Base-by-base conservation (phyloP, 352 stramenopile species). In the Globisporangium echinulatum region DNA sequence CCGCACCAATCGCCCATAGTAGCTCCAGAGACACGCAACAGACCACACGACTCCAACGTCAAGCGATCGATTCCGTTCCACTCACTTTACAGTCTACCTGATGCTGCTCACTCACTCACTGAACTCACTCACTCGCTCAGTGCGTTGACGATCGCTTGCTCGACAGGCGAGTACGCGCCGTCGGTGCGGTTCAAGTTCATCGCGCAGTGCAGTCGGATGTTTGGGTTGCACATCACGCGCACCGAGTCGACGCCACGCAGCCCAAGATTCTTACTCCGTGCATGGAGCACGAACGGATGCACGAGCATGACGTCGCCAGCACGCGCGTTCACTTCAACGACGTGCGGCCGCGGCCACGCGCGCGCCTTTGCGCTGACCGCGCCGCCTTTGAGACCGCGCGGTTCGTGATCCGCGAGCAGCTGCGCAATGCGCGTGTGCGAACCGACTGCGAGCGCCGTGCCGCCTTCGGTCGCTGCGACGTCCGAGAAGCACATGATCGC, bases 401-500 rank as follows among this genome's bases (percentile, higher is more conserved):
- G 76, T 53, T 82, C 68, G 43, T 75, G 75, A 33, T 72, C 64
- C 42, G 67, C 55, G 33, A 94, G 62, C 47, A 94, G 53, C 10
- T 65, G 67, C 7, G 83, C 79, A 33, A 94, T 67, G 33, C 64
- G 63, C 17, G 75, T 68, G 59, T 94, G 85, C 5, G 83, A 93
- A 1, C 82, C 82, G 37, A 64, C 67, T 0, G 79, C 78, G n/a
- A 94, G 44, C 14, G 84, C 77, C 0, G 85, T 94, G 13, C 85
- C 85, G 25, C 85, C 85, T 60, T 87, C 78, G 13, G 68, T 67
- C 2, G 70, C 70, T 25, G 43, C 69, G 42, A 93, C 81, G 56
- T 92, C 80, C 3, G 79, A 90, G 49, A 93, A 92, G 38, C 92
- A 68, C 48, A 93, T 91, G 58, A 94, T 91, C n/a, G 80, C 70